phyloP scores from a whole-genome alignment of 2,329 filamentous ascomycete genomes.

The Aspergillus proliferans region DNA sequence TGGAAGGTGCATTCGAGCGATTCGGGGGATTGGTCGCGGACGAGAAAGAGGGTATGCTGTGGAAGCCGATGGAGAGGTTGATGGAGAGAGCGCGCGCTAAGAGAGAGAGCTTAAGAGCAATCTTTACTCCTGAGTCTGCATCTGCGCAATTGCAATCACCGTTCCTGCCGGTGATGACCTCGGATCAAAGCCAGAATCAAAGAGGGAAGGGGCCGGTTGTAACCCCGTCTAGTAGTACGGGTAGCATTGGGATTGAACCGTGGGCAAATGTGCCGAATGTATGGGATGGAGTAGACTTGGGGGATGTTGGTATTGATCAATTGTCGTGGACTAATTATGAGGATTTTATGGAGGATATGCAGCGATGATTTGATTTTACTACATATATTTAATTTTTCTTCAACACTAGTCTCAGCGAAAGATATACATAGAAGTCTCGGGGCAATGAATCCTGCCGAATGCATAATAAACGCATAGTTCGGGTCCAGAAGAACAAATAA shows the following conservation, averaged over 20 bases:
- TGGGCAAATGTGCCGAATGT: constrained; percentile 13
- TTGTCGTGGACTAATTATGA: constrained; percentile 23
- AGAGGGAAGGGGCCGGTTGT: too few species aligned
- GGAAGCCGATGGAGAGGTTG: constrained; percentile 25
- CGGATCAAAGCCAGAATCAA: too few species aligned
- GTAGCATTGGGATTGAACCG: constrained; percentile 1
- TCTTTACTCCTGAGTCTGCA: neutral
- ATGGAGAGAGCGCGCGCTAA: constrained; percentile 20
- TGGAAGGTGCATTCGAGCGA: constrained; percentile 18
- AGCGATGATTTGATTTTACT: neutral
- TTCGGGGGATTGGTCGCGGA: constrained; percentile 21
- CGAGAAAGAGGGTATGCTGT: constrained; percentile 22
- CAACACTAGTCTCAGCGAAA: too few species aligned
- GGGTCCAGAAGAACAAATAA: too few species aligned
- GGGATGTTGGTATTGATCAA: constrained; percentile 2
- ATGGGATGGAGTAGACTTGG: constrained; percentile 21
- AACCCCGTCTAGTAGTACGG: neutral
- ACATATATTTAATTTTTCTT: neutral
- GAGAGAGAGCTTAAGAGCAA: constrained; percentile 3
- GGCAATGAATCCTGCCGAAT: too few species aligned
- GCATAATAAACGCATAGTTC: too few species aligned
- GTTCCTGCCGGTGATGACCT: neutral
- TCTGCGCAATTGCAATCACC: constrained; percentile 1
- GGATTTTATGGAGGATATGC: constrained; percentile 20
- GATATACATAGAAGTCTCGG: too few species aligned